Conservation (phyloP, 768 basidiomycete genomes). For the Panus rudis region DNA sequence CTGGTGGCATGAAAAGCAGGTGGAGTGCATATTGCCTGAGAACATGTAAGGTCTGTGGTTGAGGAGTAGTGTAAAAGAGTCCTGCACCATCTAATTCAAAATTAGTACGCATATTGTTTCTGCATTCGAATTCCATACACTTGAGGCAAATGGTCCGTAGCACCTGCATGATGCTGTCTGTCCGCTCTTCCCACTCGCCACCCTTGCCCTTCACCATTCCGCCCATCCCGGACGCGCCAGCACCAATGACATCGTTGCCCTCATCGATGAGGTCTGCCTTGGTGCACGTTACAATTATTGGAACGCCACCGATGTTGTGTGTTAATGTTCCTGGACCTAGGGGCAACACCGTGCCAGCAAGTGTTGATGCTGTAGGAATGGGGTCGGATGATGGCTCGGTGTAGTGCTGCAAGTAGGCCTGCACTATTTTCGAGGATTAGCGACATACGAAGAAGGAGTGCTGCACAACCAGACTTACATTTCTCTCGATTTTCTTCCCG, state of each 20-base stretch:
- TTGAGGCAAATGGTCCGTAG: constrained; percentile 87
- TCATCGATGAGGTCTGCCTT: constrained; percentile 94
- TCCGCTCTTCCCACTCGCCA: constrained; percentile 90
- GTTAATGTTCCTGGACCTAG: constrained; percentile 81
- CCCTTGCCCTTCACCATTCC: constrained; percentile 90
- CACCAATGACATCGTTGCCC: constrained; percentile 57
- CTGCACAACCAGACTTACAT: constrained; percentile 44
- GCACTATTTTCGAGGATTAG: constrained; percentile 43
- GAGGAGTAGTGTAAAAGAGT: constrained; percentile 84
- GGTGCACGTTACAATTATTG: constrained; percentile 84
- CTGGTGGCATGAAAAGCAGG: constrained; percentile 67
- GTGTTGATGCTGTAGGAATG: constrained; percentile 47
- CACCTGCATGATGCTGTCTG: constrained; percentile 94
- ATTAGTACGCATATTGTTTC: neutral
- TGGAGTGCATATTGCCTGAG: constrained; percentile 84
- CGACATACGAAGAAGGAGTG: constrained; percentile 2
- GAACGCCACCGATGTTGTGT: constrained; percentile 79
- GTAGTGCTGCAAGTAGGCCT: constrained; percentile 86
- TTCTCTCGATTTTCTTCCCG: constrained; percentile 80
- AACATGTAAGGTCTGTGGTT: constrained; percentile 65
- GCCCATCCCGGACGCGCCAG: constrained; percentile 76
- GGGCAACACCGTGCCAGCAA: constrained; percentile 69
- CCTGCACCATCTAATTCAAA: constrained; percentile 71
- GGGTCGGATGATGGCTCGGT: constrained; percentile 70
- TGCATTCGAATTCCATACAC: constrained; percentile 47